Conservation (phyloP, 352 stramenopile species). For the Phytophthora pseudosyringae region DNA sequence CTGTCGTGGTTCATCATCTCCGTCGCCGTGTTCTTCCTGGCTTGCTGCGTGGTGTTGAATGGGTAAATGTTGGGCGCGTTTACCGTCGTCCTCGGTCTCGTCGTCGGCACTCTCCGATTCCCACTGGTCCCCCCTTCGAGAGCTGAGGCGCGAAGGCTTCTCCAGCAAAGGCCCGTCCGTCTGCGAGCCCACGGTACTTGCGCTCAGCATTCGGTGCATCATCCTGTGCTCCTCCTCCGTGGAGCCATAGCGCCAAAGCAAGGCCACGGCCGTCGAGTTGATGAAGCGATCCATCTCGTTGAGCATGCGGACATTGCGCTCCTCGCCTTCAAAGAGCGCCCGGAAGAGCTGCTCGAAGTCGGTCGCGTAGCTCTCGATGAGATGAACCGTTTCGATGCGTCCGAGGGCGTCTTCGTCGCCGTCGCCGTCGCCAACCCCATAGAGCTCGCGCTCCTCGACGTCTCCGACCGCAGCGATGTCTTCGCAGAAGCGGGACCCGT, state of each 20-base stretch:
- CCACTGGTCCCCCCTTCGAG: constrained; percentile 24
- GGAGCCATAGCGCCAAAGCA: constrained; percentile 75
- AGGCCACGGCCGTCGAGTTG: constrained; percentile 64
- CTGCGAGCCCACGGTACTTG: constrained; percentile 46
- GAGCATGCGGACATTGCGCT: constrained; percentile 44
- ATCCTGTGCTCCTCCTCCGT: constrained; percentile 53
- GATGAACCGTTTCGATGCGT: constrained; percentile 46
- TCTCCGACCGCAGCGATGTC: constrained; percentile 41
- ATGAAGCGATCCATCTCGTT: constrained; percentile 76
- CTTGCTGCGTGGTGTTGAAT: not conserved
- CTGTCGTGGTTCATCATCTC: constrained; percentile 5
- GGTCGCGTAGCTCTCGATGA: constrained; percentile 57
- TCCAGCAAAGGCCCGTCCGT: constrained; percentile 28
- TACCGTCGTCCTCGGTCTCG: constrained; percentile 16
- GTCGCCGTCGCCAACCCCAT: constrained; percentile 45
- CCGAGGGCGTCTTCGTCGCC: constrained; percentile 43
- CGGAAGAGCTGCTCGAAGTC: constrained; percentile 71
- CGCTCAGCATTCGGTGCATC: constrained; percentile 64
- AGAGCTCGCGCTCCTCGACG: constrained; percentile 59
- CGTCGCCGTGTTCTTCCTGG: constrained; percentile 8
- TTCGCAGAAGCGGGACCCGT: constrained; percentile 32
- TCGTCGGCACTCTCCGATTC: constrained; percentile 27
- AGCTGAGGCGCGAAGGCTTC: constrained; percentile 14
- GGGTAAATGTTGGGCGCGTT: not conserved
- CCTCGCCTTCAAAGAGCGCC: constrained; percentile 47